phyloP scores from a whole-genome alignment of 495 filamentous ascomycete species.

The Penicillium alfredii region DNA sequence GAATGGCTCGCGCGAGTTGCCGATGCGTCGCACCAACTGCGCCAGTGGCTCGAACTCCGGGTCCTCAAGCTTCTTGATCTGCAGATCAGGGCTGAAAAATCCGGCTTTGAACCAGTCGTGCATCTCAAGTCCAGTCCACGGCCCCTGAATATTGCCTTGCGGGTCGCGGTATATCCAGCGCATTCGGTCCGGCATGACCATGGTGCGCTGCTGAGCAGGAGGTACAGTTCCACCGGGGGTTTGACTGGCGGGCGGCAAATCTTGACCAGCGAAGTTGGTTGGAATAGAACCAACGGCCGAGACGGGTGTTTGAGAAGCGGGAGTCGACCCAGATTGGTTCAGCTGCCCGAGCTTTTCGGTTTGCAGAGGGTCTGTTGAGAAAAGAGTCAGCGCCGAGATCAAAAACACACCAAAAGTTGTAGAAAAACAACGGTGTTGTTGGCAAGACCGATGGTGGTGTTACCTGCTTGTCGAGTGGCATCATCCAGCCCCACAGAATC shows the following conservation, averaged over 20 bases:
- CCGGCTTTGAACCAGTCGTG: conserved; percentile 99
- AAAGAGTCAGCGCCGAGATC: no score
- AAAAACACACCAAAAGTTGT: no score
- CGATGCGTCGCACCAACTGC: conserved; percentile 89
- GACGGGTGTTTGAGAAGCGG: conserved; percentile 37
- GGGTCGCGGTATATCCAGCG: conserved; percentile 97
- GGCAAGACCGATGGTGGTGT: no score
- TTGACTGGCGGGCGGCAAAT: conserved; percentile 23
- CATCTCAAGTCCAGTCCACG: conserved; percentile 96
- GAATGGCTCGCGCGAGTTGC: conserved; percentile 95
- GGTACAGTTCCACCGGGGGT: conserved; percentile 51
- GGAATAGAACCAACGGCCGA: conserved; percentile 41
- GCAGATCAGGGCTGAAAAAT: conserved; percentile 90
- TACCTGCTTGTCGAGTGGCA: conserved; percentile 17
- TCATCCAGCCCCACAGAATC: conserved; percentile 51
- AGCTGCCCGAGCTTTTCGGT: conserved; percentile 23
- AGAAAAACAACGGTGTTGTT: no score
- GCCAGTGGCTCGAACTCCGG: conserved; percentile 93
- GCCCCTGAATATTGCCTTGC: conserved; percentile 83
- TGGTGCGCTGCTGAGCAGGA: conserved; percentile 69
- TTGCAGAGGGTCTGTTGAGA: conserved; percentile 20
- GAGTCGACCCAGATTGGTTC: conserved; percentile 30
- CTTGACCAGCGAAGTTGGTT: conserved; percentile 25
- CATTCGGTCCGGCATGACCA: conserved; percentile 99
- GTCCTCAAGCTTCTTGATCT: conserved; percentile 91